These are phyloP conservation scores for Phytophthora melonis DNA, from an alignment of 352 stramenopile species.

Conservation along the genomic window DNA sequence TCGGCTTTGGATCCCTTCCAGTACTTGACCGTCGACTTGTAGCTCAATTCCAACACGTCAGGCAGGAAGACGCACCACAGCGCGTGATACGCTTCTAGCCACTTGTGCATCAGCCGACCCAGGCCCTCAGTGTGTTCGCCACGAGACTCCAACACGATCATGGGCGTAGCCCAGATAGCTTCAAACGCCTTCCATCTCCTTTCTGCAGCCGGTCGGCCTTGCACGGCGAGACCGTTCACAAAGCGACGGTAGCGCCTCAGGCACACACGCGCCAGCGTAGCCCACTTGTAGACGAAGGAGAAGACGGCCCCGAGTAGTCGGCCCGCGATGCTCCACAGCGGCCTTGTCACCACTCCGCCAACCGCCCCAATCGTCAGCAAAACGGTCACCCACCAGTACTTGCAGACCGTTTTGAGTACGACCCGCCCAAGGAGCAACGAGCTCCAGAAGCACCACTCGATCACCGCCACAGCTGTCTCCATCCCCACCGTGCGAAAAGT, in stretches of 20 bases:
- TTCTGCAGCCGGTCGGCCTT: not conserved
- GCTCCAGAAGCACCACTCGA: too few species aligned
- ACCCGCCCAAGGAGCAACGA: too few species aligned
- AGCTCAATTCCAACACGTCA: not conserved
- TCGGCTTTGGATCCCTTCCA: too few species aligned
- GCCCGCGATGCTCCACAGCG: not conserved
- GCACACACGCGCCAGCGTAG: not conserved
- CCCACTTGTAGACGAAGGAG: too few species aligned
- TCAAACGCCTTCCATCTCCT: not conserved
- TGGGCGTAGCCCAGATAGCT: not conserved
- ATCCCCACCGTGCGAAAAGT: too few species aligned
- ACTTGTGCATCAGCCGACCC: not conserved
- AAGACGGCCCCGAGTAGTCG: not conserved
- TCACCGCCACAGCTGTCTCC: too few species aligned
- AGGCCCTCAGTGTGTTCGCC: not conserved
- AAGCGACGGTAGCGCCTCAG: not conserved
- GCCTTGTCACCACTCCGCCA: not conserved
- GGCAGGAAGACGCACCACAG: not conserved
- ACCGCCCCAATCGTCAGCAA: not conserved
- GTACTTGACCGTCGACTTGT: not conserved
- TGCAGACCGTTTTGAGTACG: not conserved
- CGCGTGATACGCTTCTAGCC: not conserved
- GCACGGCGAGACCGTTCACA: not conserved
- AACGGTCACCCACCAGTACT: not conserved
- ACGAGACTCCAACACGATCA: not conserved